phyloP scores from a whole-genome alignment of 768 basidiomycete genomes.

The Trametes cinnabarina region DNA sequence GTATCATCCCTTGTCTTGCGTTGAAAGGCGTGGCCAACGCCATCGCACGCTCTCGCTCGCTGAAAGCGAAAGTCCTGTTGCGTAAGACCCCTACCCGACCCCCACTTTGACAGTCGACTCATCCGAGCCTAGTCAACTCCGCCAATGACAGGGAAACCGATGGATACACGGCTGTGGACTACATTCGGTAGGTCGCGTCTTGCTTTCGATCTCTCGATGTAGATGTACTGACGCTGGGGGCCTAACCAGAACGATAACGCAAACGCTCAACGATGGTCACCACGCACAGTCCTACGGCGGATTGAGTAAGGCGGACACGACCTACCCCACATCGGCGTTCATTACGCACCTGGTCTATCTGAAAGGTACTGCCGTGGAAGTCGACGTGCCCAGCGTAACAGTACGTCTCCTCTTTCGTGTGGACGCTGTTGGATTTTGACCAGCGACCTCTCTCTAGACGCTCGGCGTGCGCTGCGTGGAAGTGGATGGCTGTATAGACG shows the following conservation, averaged over 20 bases:
- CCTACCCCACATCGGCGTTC: constrained; percentile 75
- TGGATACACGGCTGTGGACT: constrained; percentile 80
- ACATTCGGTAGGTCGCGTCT: constrained; percentile 69
- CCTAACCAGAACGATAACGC: constrained; percentile 65
- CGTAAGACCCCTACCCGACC: constrained; percentile 44
- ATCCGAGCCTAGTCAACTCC: constrained; percentile 62
- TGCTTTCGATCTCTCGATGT: too few relatives aligned
- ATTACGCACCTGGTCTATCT: constrained; percentile 84
- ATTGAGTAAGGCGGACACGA: constrained; percentile 56
- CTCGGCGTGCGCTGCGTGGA: constrained; percentile 64
- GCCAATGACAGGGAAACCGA: constrained; percentile 89
- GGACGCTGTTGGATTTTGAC: neutral
- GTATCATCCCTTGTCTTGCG: constrained; percentile 90
- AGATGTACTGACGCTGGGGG: too few relatives aligned
- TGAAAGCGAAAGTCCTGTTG: constrained; percentile 82
- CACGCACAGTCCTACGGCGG: constrained; percentile 47
- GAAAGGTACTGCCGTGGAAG: constrained; percentile 54
- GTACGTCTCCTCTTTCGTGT: constrained; percentile 42
- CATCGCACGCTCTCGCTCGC: constrained; percentile 69
- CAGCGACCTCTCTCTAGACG: constrained; percentile 33
- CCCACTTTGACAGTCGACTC: neutral
- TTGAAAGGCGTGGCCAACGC: constrained; percentile 73
- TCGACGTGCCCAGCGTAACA: constrained; percentile 60
- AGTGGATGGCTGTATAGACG: constrained; percentile 35
- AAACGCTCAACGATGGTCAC: constrained; percentile 66